Evolutionary conservation across 352 stramenopile genomes (phyloP), one percentile per base, ranked within the genome.

Genomic region (Phytophthora uliginosa): DNA sequence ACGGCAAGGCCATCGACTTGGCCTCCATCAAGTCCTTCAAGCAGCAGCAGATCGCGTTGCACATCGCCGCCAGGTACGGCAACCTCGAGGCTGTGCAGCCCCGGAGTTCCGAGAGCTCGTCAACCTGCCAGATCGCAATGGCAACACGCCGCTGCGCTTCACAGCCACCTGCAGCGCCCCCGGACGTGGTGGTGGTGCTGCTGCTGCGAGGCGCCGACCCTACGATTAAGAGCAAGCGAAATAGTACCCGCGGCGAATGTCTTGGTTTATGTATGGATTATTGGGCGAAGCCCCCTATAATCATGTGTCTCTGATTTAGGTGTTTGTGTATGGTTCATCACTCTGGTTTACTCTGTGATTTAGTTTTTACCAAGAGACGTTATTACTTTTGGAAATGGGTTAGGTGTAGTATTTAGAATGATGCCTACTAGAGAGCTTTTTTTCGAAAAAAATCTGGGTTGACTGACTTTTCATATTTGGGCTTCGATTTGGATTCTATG

Each of bases 141-240:
- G 87, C 53, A 96, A 96, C 69, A 94, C 89, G 22, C 84, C 89
- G 59, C 77, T 96, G 47, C 89, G 95, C 64, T 96, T 96, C 74
- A 87, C 89, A 17, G 76, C 83, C 9, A 96, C 89, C 20, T 93
- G 81, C 18, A 85, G 78, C 26, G 75, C 24, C n/a, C n/a, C n/a
- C 83, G 2, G 77, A 86, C 18, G 80, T 94, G 18, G 84, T 95
- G 18, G 83, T 85, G 36, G 63, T 92, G 47, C 48, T 96, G 48
- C 74, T 96, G 8, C 66, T 83, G 28, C 78, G 75, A 38, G 84
- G 83, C 1, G 83, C 85, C 2, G 81, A 92, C 51, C 85, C 84
- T 38, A 92, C 84, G 12, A 83, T 81, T 8, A 95, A 92, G 67
- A 96, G 85, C 78, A 75, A 86, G 22, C 78, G 82, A 58, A 81